Base-by-base conservation (phyloP, 1,139 yeast genomes). In the Petasospora rhodanensis region DNA sequence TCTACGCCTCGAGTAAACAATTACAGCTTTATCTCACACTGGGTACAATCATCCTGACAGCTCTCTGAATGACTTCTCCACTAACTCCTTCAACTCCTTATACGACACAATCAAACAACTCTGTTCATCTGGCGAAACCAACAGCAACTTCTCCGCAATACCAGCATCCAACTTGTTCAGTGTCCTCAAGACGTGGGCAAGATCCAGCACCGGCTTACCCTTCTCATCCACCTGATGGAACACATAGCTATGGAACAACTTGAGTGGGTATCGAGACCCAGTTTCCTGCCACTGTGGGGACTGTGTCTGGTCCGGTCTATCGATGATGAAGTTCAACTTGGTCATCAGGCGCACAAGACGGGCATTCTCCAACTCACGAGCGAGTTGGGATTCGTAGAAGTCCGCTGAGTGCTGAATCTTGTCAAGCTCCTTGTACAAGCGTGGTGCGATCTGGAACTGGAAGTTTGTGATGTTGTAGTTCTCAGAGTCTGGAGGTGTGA, bases 101-200 rank as follows among this genome's bases (percentile, higher is more conserved):
- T 81, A 87, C 49, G 89, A 77, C 32, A 84, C 79, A 31, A 87
- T 76, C 42, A 87, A 66, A 55, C 95, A 85, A 31, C 76, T 76
- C 62, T 77, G 77, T 54, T 87, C 95, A 55, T 89, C 96, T 13
- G 81, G 71, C 19, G 93, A 79, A 6, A 86, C 84, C 40, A 91
- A 68, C 54, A 87, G 64, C 18, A 91, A 61, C 49, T 75, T 78
- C 56, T 91, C 98, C 33, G 85, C 91, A 28, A 82, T 72, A 1
- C 97, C 98, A 11, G 93, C 94, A 56, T 93, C 99, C 40, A 91
- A 65, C 58, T 91, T 91, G 61, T 91, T 91, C 50, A 91, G 64
- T 46, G 81, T 75, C 32, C 75, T 66, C 43, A 93, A 64, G 4
- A 89, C 93, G 55, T 87, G 86, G 2, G 89, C 79, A 47, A 91